Evolutionary conservation across 164 flowering plant species (phyloP).

Genomic region (Vitis labrusca): DNA sequence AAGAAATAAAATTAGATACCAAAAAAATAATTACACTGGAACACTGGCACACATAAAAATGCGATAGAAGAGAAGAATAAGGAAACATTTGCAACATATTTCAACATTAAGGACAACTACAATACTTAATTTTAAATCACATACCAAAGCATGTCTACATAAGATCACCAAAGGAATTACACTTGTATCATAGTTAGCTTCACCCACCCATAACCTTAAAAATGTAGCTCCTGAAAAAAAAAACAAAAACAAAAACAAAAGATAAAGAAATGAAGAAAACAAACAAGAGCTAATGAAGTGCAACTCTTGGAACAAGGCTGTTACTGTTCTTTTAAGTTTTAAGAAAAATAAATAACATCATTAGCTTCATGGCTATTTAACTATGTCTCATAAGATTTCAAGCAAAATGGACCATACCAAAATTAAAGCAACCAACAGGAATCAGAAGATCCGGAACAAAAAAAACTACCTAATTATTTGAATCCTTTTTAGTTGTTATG

Average conservation of each 20-base stretch:
- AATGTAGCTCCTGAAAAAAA: slow-evolving; percentile 45
- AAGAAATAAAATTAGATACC: not conserved
- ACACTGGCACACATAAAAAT: not conserved
- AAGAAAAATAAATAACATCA: too few relatives aligned
- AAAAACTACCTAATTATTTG: too few relatives aligned
- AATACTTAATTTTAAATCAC: slow-evolving; percentile 8
- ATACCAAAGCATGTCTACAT: slow-evolving; percentile 44
- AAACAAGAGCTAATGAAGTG: too few relatives aligned
- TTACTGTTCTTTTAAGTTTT: too few relatives aligned
- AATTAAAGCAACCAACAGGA: not conserved
- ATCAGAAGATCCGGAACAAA: not conserved
- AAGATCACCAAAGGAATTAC: slow-evolving; percentile 59
- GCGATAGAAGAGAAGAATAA: not conserved
- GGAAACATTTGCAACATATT: not conserved
- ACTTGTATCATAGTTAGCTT: slow-evolving; percentile 31
- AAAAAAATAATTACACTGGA: not conserved
- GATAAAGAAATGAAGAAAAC: not conserved
- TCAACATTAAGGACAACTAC: not conserved
- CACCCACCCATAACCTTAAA: slow-evolving; percentile 67
- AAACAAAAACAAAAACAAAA: not conserved
- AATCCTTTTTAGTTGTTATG: not conserved
- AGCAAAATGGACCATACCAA: not conserved
- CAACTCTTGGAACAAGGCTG: too few relatives aligned
- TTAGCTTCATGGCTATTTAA: too few relatives aligned
- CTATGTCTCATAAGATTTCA: not conserved